phyloP scores from a whole-genome alignment of 306 rosid genomes.

The Corylus heterophylla region DNA sequence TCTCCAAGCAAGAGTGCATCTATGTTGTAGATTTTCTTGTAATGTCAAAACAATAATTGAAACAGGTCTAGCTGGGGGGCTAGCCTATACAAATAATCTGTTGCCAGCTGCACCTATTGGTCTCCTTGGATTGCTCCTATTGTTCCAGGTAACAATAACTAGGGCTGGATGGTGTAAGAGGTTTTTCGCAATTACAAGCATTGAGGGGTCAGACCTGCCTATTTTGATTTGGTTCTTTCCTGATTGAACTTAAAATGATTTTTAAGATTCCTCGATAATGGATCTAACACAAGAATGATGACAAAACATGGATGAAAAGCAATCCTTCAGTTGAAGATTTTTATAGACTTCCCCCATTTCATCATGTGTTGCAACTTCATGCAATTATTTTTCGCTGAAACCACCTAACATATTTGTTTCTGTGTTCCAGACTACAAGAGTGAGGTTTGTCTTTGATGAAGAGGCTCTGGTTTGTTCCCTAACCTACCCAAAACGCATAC shows the following conservation, averaged over 20 bases:
- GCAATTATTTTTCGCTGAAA: not conserved
- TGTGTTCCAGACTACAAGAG: slow-evolving; percentile 74
- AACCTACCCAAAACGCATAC: slow-evolving; percentile 22
- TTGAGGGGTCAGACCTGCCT: not conserved
- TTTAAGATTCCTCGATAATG: not conserved
- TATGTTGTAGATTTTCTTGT: slow-evolving; percentile 1
- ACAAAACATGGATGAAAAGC: not conserved
- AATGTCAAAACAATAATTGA: slow-evolving; percentile 19
- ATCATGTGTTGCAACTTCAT: not conserved
- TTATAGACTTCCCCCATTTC: not conserved
- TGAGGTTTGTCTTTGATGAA: slow-evolving; percentile 79
- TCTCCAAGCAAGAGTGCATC: slow-evolving; percentile 3
- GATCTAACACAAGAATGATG: not conserved
- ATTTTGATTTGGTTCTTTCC: not conserved
- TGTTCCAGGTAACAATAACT: slow-evolving; percentile 70
- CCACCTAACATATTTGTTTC: slow-evolving; percentile 19
- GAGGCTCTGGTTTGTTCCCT: slow-evolving; percentile 79
- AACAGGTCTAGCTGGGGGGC: slow-evolving; percentile 81
- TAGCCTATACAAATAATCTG: slow-evolving; percentile 73
- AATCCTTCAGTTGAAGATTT: not conserved
- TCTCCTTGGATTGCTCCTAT: slow-evolving; percentile 84
- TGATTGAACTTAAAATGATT: not conserved
- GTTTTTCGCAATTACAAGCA: slow-evolving; percentile 4
- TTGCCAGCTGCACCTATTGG: slow-evolving; percentile 79
- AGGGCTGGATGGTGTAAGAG: not conserved